Evolutionary conservation across 2,329 filamentous ascomycete species (phyloP).

Genomic region (Penicillium italicum): DNA sequence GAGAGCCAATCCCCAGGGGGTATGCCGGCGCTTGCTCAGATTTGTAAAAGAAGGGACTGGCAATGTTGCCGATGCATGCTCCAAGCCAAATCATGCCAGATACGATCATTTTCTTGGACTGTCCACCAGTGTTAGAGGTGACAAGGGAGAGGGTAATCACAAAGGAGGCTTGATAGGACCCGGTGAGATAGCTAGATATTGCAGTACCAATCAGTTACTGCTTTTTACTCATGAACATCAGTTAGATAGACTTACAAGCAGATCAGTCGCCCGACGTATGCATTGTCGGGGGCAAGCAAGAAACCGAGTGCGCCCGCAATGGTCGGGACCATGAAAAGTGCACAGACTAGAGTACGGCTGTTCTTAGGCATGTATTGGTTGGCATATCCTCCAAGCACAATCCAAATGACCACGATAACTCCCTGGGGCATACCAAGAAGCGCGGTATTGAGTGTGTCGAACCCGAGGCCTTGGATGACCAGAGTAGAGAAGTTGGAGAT

Average conservation of each 20-base stretch:
- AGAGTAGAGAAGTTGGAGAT: constrained; percentile 29
- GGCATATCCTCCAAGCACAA: constrained; percentile 13
- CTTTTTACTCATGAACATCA: constrained; percentile 37
- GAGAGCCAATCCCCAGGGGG: not conserved
- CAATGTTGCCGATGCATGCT: constrained; percentile 28
- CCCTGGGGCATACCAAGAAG: constrained; percentile 30
- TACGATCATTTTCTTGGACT: constrained; percentile 29
- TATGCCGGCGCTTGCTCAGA: constrained; percentile 20
- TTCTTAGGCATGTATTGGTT: not conserved
- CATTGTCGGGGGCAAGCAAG: constrained; percentile 33
- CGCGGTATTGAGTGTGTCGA: constrained; percentile 19
- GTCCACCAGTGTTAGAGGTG: constrained; percentile 28
- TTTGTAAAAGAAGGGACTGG: constrained; percentile 14
- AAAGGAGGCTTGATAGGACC: constrained; percentile 33
- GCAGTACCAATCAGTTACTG: not conserved
- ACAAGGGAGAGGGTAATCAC: constrained; percentile 30
- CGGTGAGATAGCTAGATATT: not conserved
- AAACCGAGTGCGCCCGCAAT: not conserved
- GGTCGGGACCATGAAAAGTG: not conserved
- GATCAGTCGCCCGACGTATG: constrained; percentile 10
- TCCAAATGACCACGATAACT: constrained; percentile 24
- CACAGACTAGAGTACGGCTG: not conserved
- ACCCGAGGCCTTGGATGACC: constrained; percentile 30
- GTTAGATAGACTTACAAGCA: constrained; percentile 29
- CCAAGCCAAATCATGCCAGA: constrained; percentile 26